Base-by-base conservation (phyloP, 2,329 filamentous ascomycete species). In the Claviceps monticola region DNA sequence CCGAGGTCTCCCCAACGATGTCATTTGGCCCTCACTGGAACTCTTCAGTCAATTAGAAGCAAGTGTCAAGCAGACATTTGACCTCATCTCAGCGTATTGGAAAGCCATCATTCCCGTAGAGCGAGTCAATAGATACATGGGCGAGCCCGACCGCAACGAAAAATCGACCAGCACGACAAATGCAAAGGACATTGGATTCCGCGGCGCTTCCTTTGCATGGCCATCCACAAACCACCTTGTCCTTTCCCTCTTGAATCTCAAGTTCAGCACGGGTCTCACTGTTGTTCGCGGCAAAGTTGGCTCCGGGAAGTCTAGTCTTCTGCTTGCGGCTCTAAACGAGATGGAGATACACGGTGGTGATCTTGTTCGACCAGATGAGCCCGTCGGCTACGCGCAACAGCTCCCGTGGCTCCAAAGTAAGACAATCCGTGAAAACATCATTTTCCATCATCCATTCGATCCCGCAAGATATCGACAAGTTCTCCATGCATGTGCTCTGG, bases 61-160 rank as follows among this genome's bases (percentile, higher is more conserved):
- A 1, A 86, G 82, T 54, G 70, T 95, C 48, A 80, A 83, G 51
- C 84, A 89, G 50, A 68, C 94, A 0, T 90, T 90, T 2, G 73
- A 79, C 34, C 70, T 95, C 9, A 81, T 94, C 44, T 88, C 85
- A 0, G 78, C 84, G 0, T 68, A 91, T 4, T 75, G 94, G 57
- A 94, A 95, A 59, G 86, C 88, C 0, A 82, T 79, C n/a, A 83
- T 95, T 17, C 85, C 89, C 0, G 80, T 95, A 56, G 80, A 78
- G 8, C 83, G 89, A 57, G 88, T 95, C 19, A 86, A 95, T 60
- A 76, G 79, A 21, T 95, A 94, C 68, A 94, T 95, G 87, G 71
- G 73, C 0, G 89, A 95, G 64, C 87, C 87, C 0, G 81, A 95
- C 60, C 88, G 88, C 58, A 76, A 79, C 34, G 73, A 76, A 29